Conservation (phyloP, 2,329 filamentous ascomycete species). For the Diaporthe capsici region DNA sequence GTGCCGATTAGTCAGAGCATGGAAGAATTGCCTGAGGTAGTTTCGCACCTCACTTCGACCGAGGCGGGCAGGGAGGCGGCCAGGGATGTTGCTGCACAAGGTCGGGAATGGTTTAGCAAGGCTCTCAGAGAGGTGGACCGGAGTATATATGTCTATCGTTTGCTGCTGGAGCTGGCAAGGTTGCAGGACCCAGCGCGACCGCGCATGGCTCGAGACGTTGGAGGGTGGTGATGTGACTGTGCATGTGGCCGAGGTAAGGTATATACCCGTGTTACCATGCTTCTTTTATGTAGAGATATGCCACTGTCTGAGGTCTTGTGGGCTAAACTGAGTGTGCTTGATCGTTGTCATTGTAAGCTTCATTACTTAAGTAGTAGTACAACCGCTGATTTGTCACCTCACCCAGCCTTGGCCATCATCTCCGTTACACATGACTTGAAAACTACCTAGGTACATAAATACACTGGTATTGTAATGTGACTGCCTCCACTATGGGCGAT, state of each 20-base stretch:
- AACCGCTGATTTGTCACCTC: too few species aligned
- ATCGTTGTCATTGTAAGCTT: too few species aligned
- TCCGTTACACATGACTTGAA: too few species aligned
- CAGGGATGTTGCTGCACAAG: constrained; percentile 64
- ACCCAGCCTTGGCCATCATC: too few species aligned
- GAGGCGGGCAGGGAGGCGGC: constrained; percentile 63
- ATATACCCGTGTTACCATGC: too few species aligned
- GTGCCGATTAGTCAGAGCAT: constrained; percentile 65
- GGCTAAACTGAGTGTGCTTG: too few species aligned
- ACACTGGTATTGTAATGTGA: too few species aligned
- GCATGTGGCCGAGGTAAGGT: neutral
- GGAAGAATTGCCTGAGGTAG: constrained; percentile 66
- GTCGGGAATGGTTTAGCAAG: constrained; percentile 67
- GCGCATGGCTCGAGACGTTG: neutral
- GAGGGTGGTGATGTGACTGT: neutral
- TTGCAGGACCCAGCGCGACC: constrained; percentile 52
- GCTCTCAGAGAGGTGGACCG: constrained; percentile 72
- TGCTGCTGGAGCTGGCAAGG: constrained; percentile 70
- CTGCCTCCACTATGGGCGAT: too few species aligned
- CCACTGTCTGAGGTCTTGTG: too few species aligned
- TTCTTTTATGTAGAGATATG: too few species aligned
- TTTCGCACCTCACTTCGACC: constrained; percentile 60
- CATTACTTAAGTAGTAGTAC: too few species aligned
- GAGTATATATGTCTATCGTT: constrained; percentile 71
- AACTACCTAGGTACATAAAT: too few species aligned